These are phyloP conservation scores for Puccinia novopanici DNA, from an alignment of 1,284 basidiomycete species.

Conservation along the genomic window DNA sequence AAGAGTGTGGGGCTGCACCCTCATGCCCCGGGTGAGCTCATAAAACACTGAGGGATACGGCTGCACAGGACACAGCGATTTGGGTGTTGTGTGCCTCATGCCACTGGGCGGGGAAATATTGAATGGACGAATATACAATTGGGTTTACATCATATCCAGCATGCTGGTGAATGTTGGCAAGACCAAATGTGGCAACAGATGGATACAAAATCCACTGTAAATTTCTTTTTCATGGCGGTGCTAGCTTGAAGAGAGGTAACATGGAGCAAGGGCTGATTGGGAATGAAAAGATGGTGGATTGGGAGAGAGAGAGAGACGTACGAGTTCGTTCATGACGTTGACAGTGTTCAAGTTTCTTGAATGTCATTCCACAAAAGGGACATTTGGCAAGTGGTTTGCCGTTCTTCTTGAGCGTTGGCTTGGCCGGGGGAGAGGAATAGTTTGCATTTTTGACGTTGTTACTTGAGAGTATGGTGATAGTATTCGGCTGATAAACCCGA, in stretches of 20 bases:
- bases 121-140: too few species aligned
- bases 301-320: too few species aligned
- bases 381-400: conserved; percentile 44
- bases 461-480: background rate
- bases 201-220: background rate
- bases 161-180: background rate
- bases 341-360: conserved; percentile 50
- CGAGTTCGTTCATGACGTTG: conserved; percentile 50
- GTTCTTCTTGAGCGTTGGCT: conserved; percentile 14
- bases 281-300: background rate
- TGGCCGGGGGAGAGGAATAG: background rate
- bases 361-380: conserved; percentile 48
- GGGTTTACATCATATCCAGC: background rate
- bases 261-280: background rate
- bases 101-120: background rate
- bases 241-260: background rate
- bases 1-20: background rate
- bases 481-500: background rate
- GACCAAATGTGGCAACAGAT: background rate
- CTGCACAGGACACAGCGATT: background rate
- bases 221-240: background rate
- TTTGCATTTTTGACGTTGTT: background rate
- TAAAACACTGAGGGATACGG: background rate
- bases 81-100: background rate
- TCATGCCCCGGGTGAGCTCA: too few species aligned